Conservation (phyloP, 2,329 filamentous ascomycete genomes). For the Penicillium sp. region DNA sequence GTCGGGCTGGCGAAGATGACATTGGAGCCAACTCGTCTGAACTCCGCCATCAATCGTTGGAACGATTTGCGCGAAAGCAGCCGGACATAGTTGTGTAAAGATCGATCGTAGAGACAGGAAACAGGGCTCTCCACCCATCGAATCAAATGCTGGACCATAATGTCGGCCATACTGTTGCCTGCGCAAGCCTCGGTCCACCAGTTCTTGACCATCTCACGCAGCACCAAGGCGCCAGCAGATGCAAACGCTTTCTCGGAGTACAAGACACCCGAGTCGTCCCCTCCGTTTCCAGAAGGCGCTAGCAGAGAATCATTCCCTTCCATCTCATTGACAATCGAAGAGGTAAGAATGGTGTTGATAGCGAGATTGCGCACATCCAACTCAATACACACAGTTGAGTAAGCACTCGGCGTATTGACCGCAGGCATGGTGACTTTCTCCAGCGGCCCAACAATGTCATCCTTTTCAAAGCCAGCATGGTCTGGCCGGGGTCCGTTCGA, state of each 20-base stretch:
- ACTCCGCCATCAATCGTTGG: constrained; percentile 95
- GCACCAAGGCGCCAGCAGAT: constrained; percentile 85
- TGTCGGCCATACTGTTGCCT: constrained; percentile 91
- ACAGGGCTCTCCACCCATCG: constrained; percentile 95
- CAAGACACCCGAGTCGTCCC: constrained; percentile 69
- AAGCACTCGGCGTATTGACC: constrained; percentile 91
- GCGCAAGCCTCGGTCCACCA: constrained; percentile 97
- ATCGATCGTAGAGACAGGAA: constrained; percentile 93
- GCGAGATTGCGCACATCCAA: constrained; percentile 90
- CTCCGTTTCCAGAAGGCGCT: constrained; percentile 74
- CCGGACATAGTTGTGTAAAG: constrained; percentile 95
- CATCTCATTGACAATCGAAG: constrained; percentile 93
- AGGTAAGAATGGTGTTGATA: constrained; percentile 97
- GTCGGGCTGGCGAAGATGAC: constrained; percentile 94
- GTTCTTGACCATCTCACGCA: constrained; percentile 97
- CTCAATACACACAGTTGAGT: constrained; percentile 95
- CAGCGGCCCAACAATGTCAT: constrained; percentile 81
- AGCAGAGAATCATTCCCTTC: constrained; percentile 89
- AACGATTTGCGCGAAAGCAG: constrained; percentile 98
- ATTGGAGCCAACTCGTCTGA: constrained; percentile 91
- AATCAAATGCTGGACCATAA: constrained; percentile 96
- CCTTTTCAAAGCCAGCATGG: constrained; percentile 93
- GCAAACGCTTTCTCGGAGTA: constrained; percentile 90
- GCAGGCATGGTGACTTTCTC: constrained; percentile 91
- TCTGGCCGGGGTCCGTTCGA: constrained; percentile 85